phyloP scores from a whole-genome alignment of 306 rosid genomes.

The Malus orientalis region DNA sequence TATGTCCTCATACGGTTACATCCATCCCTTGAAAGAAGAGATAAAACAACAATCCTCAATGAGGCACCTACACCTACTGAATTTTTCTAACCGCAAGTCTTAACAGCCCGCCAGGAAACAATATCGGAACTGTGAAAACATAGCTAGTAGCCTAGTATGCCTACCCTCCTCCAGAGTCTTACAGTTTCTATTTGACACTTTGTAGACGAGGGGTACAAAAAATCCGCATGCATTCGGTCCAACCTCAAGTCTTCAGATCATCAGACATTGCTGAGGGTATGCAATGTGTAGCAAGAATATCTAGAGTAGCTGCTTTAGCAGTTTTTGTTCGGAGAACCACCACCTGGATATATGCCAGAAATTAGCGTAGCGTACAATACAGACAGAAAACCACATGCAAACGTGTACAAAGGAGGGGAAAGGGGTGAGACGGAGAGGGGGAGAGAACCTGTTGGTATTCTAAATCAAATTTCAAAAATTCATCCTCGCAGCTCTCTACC shows the following conservation, averaged over 20 bases:
- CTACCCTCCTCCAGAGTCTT: slow-evolving; percentile 20
- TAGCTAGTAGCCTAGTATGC: not conserved
- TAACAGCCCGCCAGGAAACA: not conserved
- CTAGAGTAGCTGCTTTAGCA: slow-evolving; percentile 75
- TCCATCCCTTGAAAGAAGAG: slow-evolving; percentile 5
- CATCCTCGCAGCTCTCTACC: slow-evolving; percentile 80
- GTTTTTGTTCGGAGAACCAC: slow-evolving; percentile 66
- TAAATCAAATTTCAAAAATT: slow-evolving; percentile 67
- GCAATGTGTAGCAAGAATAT: slow-evolving; percentile 86
- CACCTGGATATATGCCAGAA: slow-evolving; percentile 38
- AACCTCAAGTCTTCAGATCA: slow-evolving; percentile 64
- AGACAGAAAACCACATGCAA: not conserved
- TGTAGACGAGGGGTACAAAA: not conserved
- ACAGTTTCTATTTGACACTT: slow-evolving; percentile 13
- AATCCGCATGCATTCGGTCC: slow-evolving; percentile 3
- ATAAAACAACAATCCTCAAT: slow-evolving; percentile 1
- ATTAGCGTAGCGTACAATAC: not conserved
- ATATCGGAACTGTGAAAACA: slow-evolving; percentile 18
- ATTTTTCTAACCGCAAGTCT: not conserved
- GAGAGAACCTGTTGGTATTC: slow-evolving; percentile 80
- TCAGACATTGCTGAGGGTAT: slow-evolving; percentile 85
- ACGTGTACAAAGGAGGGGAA: not conserved
- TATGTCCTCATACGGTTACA: slow-evolving; percentile 21
- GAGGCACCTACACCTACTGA: slow-evolving; percentile 14
- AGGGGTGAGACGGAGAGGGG: not conserved